These are phyloP conservation scores for Acer yangbiense DNA, from an alignment of 345 rosid species.

Conservation along the genomic window DNA sequence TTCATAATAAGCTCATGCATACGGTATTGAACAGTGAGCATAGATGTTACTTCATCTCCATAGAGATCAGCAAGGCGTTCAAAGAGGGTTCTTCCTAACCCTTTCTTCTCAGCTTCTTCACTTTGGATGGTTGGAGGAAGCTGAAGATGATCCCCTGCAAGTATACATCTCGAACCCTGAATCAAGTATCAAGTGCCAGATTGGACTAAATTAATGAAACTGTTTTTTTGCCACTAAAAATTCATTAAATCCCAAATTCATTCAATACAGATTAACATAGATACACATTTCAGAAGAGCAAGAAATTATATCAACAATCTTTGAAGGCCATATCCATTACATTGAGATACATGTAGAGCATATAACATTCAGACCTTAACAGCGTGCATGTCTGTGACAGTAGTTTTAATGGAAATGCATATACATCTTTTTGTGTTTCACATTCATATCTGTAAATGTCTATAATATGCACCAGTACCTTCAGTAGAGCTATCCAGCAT, in stretches of 20 bases:
- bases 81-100: slow-evolving; percentile 91
- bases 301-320: not conserved
- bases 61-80: slow-evolving; percentile 83
- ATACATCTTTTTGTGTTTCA: not conserved
- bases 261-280: not conserved
- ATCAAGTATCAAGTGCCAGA: slow-evolving; percentile 16
- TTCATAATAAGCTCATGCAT: slow-evolving; percentile 98
- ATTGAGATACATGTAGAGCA: not conserved
- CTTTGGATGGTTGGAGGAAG: slow-evolving; percentile 97
- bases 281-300: not conserved
- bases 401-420: not conserved
- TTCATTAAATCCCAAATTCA: not conserved
- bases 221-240: not conserved
- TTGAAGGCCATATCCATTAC: not conserved
- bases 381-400: not conserved
- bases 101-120: slow-evolving; percentile 92
- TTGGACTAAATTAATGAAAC: not conserved
- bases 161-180: slow-evolving; percentile 90
- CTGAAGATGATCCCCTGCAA: slow-evolving; percentile 96
- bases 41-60: slow-evolving; percentile 75
- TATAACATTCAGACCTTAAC: not conserved
- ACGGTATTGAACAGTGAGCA: slow-evolving; percentile 97
- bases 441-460: not conserved
- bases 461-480: slow-evolving; percentile 41
- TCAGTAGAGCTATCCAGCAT: slow-evolving; percentile 89